A percentile compares a stretch with the other conserved stretches of the same genome.
Conservation (phyloP, 2,329 filamentous ascomycete genomes). For the Clarireedia sp. region DNA sequence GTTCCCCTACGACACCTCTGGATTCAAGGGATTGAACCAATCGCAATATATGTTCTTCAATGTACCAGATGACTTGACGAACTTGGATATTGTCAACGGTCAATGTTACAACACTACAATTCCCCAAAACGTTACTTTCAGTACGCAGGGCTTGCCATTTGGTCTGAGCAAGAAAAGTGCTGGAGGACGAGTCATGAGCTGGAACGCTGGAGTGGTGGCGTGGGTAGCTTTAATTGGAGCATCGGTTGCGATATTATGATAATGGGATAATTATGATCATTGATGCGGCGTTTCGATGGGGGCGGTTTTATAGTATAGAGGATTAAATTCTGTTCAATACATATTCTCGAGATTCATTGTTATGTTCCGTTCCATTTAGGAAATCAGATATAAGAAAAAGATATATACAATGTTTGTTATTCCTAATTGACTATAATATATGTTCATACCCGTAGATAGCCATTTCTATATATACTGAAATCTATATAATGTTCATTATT, state of each 20-base stretch:
- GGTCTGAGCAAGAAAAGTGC: slow-evolving; percentile 23
- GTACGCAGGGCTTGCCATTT: slow-evolving; percentile 51
- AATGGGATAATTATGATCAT: not conserved
- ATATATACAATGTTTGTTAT: too few species aligned
- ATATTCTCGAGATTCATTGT: not conserved
- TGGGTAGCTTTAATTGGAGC: not conserved
- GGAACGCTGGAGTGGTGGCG: not conserved
- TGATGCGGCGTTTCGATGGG: not conserved
- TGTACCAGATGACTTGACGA: slow-evolving; percentile 58
- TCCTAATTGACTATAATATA: not conserved
- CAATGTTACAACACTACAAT: slow-evolving; percentile 59
- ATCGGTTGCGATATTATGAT: not conserved
- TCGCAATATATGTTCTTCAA: slow-evolving; percentile 73
- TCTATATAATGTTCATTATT: not conserved
- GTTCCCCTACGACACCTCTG: slow-evolving; percentile 68
- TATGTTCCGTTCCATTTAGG: too few species aligned
- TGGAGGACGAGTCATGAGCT: not conserved
- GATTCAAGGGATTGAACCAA: slow-evolving; percentile 60
- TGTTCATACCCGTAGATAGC: not conserved
- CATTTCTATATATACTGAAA: not conserved
- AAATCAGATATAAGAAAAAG: too few species aligned
- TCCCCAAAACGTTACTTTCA: slow-evolving; percentile 64
- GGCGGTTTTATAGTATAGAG: not conserved
- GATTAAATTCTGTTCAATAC: not conserved
- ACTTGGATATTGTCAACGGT: slow-evolving; percentile 59